Evolutionary conservation across 495 filamentous ascomycete species (phyloP), one percentile per base, ranked within the genome.

Genomic region (Hypomontagnella monticulosa): DNA sequence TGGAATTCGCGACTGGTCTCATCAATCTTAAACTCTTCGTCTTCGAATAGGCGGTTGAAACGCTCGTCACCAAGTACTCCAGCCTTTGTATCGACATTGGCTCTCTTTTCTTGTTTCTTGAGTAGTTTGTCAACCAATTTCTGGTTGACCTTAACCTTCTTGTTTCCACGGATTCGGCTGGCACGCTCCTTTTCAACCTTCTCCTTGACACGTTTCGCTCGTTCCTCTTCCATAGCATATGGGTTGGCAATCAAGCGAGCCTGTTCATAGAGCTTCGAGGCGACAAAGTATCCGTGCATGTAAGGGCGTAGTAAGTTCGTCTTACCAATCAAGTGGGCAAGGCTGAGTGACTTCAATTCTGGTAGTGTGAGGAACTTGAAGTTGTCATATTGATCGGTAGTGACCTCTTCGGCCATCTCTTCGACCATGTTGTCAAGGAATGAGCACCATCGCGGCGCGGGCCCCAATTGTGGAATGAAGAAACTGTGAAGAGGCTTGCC

Each of bases 251-350:
- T 96, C 57, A 99, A 78, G 20, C 90, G 79, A n/a, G 93, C 95
- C 76, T 98, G 92, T 61, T 98, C 96, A 72, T 97, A 97, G 19
- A 99, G 73, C 49, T 90, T 88, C 68, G 96, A 92, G 55, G 90
- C 90, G 9, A 97, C 92, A 77, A 99, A 99, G 83, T 95, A 97
- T 62, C 95, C 95, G 74, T 98, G 94, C 96, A 98, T 97, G 71
- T 97, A 98, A 43, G 96, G 93, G 30, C 93, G 84, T 42, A 99
- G 77, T 9, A 97, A 80, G 71, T 89, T 92, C 47, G 91, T 95
- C 52, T 90, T 89, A 50, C 93, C 94, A 42, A 97, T 84, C 32
- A 97, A 81, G 74, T 97, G 93, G 33, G 91, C 91, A 41, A 97
- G 76, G 69, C 89, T 95, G 57, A 97, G 84, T 0, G 83, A 82